Evolutionary conservation across 169 alveolate genomes (phyloP).

Genomic region (Plasmodium sp.): DNA sequence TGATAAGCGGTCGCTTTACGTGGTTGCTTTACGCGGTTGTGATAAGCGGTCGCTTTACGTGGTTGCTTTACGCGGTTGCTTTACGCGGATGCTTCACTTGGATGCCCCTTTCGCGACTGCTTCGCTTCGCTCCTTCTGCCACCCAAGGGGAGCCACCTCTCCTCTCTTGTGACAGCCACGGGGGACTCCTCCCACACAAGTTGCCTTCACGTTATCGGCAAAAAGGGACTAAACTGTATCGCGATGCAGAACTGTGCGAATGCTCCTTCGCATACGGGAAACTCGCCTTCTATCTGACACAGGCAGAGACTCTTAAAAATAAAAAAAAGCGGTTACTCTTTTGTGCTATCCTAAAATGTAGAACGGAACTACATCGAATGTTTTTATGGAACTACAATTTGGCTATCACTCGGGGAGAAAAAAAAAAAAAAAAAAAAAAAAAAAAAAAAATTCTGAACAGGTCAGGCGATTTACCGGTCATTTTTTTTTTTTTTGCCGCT

Average conservation of each 20-base stretch:
- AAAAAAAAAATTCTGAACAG: background rate
- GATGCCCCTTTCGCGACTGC: background rate
- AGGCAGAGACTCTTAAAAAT: background rate
- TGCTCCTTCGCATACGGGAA: background rate
- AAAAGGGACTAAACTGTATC: background rate
- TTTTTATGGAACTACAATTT: background rate
- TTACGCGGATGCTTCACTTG: too few relatives aligned
- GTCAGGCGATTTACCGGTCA: background rate
- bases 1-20: background rate
- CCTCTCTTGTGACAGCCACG: background rate
- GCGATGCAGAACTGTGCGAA: background rate
- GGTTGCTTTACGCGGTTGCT: too few relatives aligned
- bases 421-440: background rate
- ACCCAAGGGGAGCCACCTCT: background rate
- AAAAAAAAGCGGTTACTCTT: background rate
- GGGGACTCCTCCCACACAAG: background rate
- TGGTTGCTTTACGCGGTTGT: too few relatives aligned
- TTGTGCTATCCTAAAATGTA: background rate
- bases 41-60: background rate
- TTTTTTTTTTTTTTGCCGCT: background rate
- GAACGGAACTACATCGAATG: background rate
- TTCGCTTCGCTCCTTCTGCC: background rate
- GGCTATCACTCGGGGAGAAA: background rate
- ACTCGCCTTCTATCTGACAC: background rate
- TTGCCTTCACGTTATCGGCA: background rate